Base-by-base conservation (phyloP, 2,329 filamentous ascomycete species). In the Penicillium sp. region DNA sequence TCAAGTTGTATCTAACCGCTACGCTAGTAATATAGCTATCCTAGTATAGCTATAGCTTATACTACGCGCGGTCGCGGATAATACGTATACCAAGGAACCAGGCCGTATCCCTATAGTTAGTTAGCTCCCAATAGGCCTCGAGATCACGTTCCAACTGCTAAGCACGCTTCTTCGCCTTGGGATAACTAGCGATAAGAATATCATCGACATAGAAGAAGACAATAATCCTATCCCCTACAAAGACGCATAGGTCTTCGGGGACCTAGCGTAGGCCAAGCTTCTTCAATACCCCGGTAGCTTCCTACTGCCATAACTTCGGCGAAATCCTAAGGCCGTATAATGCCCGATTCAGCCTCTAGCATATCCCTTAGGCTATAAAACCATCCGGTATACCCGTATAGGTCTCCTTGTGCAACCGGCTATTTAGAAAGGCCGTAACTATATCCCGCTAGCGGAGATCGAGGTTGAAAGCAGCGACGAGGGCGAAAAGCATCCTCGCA, bases 251-350 rank as follows among this genome's bases (percentile, higher is more conserved):
- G 5, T 37, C 33, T 6, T 37, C 15, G 3, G 33, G 33, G 9
- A 37, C 20, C 4, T 8, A 15, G 1, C 7, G 15, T 10, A 50
- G 28, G 1, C 47, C 41, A 12, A 53, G 32, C 1, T 42, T 45
- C 1, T 1, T 31, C 33, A 3, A 50, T 47, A 0, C 4, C 3
- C 0, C 27, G 5, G 1, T n/a, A n/a, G 38, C 47, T 32, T 53
- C 51, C 7, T 46, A 20, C n/a, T 50, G 41, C 47, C 41, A 53
- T 3, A 50, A 38, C 1, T 15, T n/a, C 1, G 41, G 47, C 2
- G 47, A 46, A 0, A 41, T 47, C 3, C 44, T 10, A 3, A 53
- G 38, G 6, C 51, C 38, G 33, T 53, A 53, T 20, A 53, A 15
- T 1, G 47, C 44, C 15, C 27, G 24, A 0, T 33, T 10, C 2